These are phyloP conservation scores for Ceratocystis colombiana DNA, from an alignment of 2,329 filamentous ascomycete species.

Conservation along the genomic window DNA sequence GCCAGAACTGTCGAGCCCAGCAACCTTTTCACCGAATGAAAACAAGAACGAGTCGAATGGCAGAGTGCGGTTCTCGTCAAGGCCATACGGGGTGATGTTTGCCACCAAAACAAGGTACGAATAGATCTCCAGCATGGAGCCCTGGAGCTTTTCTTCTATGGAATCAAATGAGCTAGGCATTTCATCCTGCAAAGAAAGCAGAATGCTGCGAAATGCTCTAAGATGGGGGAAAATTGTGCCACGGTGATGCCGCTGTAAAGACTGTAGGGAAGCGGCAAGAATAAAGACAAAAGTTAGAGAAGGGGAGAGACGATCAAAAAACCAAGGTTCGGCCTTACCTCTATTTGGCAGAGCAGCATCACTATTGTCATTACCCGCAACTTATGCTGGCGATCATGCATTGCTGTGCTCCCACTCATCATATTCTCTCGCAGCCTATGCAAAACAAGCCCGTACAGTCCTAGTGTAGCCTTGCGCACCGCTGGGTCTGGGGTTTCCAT, in stretches of 20 bases:
- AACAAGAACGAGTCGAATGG: slow-evolving; percentile 24
- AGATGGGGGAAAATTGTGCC: slow-evolving; percentile 25
- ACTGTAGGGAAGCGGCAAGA: slow-evolving; percentile 4
- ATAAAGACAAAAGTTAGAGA: background rate
- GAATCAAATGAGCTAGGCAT: slow-evolving; percentile 24
- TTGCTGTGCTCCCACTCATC: slow-evolving; percentile 4
- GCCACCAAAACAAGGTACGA: slow-evolving; percentile 25
- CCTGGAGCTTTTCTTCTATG: slow-evolving; percentile 24
- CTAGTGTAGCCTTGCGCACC: slow-evolving; percentile 20
- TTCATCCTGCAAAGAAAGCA: slow-evolving; percentile 24
- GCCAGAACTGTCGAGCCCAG: slow-evolving; percentile 21
- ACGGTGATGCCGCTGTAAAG: slow-evolving; percentile 22
- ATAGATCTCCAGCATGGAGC: slow-evolving; percentile 25
- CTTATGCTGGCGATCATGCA: slow-evolving; percentile 22
- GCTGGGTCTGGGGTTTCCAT: slow-evolving; percentile 22
- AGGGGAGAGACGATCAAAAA: background rate
- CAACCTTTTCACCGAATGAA: slow-evolving; percentile 22
- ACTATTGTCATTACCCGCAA: slow-evolving; percentile 23
- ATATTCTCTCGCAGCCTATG: slow-evolving; percentile 22
- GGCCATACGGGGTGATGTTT: slow-evolving; percentile 25
- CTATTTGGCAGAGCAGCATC: slow-evolving; percentile 25
- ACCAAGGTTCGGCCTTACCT: slow-evolving; percentile 6
- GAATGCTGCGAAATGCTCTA: slow-evolving; percentile 21
- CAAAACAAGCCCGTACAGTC: slow-evolving; percentile 22
- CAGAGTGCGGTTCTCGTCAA: slow-evolving; percentile 23